Evolutionary conservation across 2,329 filamentous ascomycete genomes (phyloP).

Genomic region (Penicillium expansum): DNA sequence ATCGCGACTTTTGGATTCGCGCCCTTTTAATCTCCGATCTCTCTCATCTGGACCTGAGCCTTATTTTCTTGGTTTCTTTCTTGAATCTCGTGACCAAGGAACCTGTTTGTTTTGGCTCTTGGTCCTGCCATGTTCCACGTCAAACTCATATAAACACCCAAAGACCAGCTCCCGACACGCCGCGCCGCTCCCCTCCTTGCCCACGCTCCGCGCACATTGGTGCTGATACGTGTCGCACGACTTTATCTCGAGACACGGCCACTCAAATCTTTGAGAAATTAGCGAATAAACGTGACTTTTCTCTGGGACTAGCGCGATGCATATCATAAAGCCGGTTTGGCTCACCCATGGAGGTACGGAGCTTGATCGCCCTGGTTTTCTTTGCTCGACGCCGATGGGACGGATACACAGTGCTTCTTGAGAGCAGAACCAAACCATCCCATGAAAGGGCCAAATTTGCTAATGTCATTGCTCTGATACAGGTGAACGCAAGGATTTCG

Average conservation of each 20-base stretch:
- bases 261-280: not conserved
- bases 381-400: not conserved
- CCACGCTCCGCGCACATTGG: not conserved
- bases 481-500: constrained; percentile 97
- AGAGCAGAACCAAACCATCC: not conserved
- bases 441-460: not conserved
- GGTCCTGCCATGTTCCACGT: constrained; percentile 32
- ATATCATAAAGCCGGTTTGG: constrained; percentile 93
- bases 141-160: constrained; percentile 9
- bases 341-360: constrained; percentile 79
- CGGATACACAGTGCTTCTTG: not conserved
- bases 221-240: not conserved
- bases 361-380: constrained; percentile 2
- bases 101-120: not conserved
- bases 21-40: constrained; percentile 19
- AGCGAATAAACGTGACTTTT: constrained; percentile 4
- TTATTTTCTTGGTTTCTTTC: not conserved
- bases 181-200: constrained; percentile 2
- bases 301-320: constrained; percentile 53
- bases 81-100: not conserved
- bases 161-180: constrained; percentile 8
- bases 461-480: constrained; percentile 18
- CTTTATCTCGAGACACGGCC: not conserved
- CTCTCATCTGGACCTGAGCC: constrained; percentile 4
- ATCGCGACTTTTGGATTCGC: constrained; percentile 39